Conservation (phyloP, 2,329 filamentous ascomycete genomes). For the Cladophialophora carrionii region DNA sequence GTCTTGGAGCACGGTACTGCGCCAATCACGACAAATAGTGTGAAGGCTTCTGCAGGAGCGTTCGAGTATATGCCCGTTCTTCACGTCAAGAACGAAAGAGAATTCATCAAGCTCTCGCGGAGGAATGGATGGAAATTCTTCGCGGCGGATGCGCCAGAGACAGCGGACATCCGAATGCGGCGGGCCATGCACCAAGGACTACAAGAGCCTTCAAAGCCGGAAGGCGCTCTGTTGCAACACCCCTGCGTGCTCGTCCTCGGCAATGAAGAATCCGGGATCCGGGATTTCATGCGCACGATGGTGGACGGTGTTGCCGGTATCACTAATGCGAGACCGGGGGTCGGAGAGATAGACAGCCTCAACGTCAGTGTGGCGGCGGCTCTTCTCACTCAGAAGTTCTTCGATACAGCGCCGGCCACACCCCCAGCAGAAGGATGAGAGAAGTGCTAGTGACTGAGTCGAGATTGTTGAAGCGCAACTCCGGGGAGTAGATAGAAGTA, state of each 20-base stretch:
- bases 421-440: not conserved
- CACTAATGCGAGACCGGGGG: conserved; percentile 53
- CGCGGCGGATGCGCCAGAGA: conserved; percentile 65
- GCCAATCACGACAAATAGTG: conserved; percentile 71
- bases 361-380: conserved; percentile 89
- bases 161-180: conserved; percentile 10
- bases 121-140: conserved; percentile 80
- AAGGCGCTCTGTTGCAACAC: conserved; percentile 54
- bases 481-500: conserved; percentile 1
- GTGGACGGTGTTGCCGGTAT: conserved; percentile 70
- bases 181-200: conserved; percentile 10
- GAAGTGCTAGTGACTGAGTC: not conserved
- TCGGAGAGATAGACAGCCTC: conserved; percentile 73
- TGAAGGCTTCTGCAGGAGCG: conserved; percentile 88
- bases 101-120: conserved; percentile 71
- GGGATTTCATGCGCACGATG: conserved; percentile 64
- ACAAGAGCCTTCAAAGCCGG: conserved; percentile 15
- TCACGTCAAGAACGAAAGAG: conserved; percentile 65
- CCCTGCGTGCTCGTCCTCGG: conserved; percentile 83
- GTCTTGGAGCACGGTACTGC: conserved; percentile 76
- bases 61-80: conserved; percentile 79
- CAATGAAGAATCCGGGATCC: conserved; percentile 75
- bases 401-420: conserved; percentile 22
- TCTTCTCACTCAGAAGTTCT: conserved; percentile 34
- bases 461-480: not conserved